Base-by-base conservation (phyloP, 495 filamentous ascomycete genomes). In the Trichoderma asperelloides region DNA sequence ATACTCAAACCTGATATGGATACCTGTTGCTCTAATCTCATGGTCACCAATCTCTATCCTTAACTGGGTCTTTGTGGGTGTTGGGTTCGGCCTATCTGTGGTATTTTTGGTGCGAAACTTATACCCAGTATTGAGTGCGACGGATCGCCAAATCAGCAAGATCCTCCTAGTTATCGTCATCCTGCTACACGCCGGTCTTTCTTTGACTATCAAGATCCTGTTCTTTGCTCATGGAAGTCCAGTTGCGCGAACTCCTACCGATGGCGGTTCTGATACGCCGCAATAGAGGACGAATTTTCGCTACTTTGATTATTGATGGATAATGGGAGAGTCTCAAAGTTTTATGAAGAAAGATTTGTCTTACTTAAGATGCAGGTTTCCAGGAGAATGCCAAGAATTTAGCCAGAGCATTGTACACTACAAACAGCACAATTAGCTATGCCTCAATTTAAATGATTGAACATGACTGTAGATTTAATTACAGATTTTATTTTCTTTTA, bases 1-100 rank as follows among this genome's bases (percentile, higher is more conserved):
- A 15, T 98, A 98, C 78, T 84, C 88, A 37, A 98, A 98, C 79
- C 78, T 98, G 71, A 89, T 97, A 65, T 98, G 95, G 95, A 92
- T 98, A 71, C 91, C 88, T 1, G 94, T 98, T 55, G 96, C 95
- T 27, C 80, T 97, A 66, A 90, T 97, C 66, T 89, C 88, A 75
- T 96, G 92, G 88, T 93, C 89, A 70, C 90, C 90, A 28, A 78
- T 97, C 71, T 85, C 84, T 15, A 84, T 91, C 65, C 84, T 98
- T 64, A 98, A 98, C 80, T 98, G 89, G 83, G 85, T 94, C 47
- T 96, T 98, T 79, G 93, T 97, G 9, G 91, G 83, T 41, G 82
- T 97, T 55, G 95, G 95, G 28, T 98, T 97, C 78, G 91, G 84
- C 9, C 78, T 93, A 71, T 93, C 89, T 18, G 92, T 90, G 11